A percentile compares a stretch with the other conserved stretches of the same genome.
These are phyloP conservation scores for Phlebiopsis gigantea DNA, from an alignment of 768 basidiomycete genomes.

Conservation along the genomic window DNA sequence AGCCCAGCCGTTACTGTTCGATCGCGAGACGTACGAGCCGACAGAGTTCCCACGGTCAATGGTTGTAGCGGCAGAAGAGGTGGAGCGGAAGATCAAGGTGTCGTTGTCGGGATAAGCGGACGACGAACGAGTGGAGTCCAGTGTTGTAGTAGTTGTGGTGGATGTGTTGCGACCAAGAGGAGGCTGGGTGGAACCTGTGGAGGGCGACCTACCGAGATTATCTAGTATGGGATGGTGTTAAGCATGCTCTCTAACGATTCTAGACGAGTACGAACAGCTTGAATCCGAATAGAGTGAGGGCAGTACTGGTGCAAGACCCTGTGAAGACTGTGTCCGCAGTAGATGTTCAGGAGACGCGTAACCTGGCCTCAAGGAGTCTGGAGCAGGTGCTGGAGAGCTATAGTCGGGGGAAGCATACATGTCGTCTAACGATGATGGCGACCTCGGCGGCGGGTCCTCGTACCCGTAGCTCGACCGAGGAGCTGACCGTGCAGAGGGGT, in stretches of 20 bases:
- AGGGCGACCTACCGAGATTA: constrained; percentile 6
- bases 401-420: constrained; percentile 16
- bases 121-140: constrained; percentile 15
- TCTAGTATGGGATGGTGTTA: neutral
- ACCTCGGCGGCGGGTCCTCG: constrained; percentile 18
- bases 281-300: constrained; percentile 7
- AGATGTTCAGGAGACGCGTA: neutral
- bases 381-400: neutral
- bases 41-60: constrained; percentile 28
- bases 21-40: constrained; percentile 21
- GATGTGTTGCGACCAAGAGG: constrained; percentile 9
- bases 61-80: constrained; percentile 19
- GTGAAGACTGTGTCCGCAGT: neutral
- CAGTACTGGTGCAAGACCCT: neutral
- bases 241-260: neutral
- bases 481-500: constrained; percentile 21
- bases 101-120: constrained; percentile 13
- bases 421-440: constrained; percentile 18
- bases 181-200: constrained; percentile 3
- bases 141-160: constrained; percentile 8
- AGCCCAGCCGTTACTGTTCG: constrained; percentile 16
- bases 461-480: constrained; percentile 11
- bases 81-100: constrained; percentile 7
- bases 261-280: constrained; percentile 1
- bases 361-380: constrained; percentile 1